Percentiles rank a stretch among this genome's conserved stretches.
Conservation (phyloP, 371 early-diverging fungal genomes). For the Apophysomyces sp. region DNA sequence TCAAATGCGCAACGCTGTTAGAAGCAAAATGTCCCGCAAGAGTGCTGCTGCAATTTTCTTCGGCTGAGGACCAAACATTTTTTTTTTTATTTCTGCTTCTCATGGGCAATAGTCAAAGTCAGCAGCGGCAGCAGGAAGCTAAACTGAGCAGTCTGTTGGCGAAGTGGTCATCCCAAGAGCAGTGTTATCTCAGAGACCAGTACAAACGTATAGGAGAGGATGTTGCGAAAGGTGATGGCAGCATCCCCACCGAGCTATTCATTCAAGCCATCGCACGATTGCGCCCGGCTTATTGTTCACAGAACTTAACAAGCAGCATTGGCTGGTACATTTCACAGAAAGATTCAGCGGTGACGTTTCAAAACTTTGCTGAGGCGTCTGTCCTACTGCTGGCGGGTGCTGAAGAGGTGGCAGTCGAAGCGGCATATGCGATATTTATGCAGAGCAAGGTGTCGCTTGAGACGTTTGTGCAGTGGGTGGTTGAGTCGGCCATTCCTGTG, state of each 20-base stretch:
- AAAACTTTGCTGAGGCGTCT: not conserved
- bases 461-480: constrained; percentile 22
- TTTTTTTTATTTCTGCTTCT: not conserved
- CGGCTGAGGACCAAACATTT: no score
- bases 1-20: no score
- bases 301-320: not conserved
- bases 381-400: not conserved
- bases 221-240: not conserved
- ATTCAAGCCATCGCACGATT: not conserved
- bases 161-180: constrained; percentile 8
- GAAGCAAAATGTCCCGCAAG: no score
- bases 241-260: not conserved
- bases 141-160: constrained; percentile 1
- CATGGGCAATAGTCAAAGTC: constrained; percentile 23
- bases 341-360: not conserved
- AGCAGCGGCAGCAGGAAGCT: not conserved
- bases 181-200: constrained; percentile 9
- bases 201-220: constrained; percentile 1
- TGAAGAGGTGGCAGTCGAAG: not conserved
- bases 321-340: constrained; percentile 1
- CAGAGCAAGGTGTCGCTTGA: constrained; percentile 13
- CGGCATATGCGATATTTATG: constrained; percentile 15
- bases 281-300: not conserved
- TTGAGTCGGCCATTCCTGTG: constrained; percentile 19
- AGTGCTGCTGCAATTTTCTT: no score